phyloP scores from a whole-genome alignment of 257 asterid genomes.

The Nicotiana knightiana region DNA sequence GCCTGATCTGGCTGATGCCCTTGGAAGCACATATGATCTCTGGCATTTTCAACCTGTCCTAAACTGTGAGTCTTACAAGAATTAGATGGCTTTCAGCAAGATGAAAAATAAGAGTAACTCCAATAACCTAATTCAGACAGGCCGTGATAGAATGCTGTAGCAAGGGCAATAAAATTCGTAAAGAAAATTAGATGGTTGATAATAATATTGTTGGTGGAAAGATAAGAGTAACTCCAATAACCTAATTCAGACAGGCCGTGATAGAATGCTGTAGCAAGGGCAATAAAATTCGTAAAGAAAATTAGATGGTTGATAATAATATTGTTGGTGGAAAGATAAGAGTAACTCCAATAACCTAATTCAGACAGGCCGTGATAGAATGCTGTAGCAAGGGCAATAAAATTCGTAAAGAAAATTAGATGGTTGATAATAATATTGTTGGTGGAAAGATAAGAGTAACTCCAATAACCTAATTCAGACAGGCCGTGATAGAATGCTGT shows the following conservation, averaged over 20 bases:
- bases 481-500: not conserved
- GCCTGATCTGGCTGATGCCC: constrained; percentile 48
- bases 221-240: constrained; percentile 2
- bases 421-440: not conserved
- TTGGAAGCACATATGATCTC: constrained; percentile 46
- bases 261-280: not conserved
- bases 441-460: not conserved
- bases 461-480: not conserved
- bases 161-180: not conserved
- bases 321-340: not conserved
- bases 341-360: not conserved
- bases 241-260: not conserved
- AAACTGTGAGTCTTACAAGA: constrained; percentile 42
- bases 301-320: not conserved
- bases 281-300: not conserved
- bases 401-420: not conserved
- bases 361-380: not conserved
- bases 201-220: not conserved
- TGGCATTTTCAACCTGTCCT: constrained; percentile 65
- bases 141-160: not conserved
- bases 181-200: not conserved
- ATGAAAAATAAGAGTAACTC: constrained; percentile 5
- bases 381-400: not conserved
- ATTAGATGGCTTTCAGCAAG: constrained; percentile 24
- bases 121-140: not conserved